These are phyloP conservation scores for Dothideomycetes sp. DNA, from an alignment of 2,329 filamentous ascomycete species.

Conservation along the genomic window DNA sequence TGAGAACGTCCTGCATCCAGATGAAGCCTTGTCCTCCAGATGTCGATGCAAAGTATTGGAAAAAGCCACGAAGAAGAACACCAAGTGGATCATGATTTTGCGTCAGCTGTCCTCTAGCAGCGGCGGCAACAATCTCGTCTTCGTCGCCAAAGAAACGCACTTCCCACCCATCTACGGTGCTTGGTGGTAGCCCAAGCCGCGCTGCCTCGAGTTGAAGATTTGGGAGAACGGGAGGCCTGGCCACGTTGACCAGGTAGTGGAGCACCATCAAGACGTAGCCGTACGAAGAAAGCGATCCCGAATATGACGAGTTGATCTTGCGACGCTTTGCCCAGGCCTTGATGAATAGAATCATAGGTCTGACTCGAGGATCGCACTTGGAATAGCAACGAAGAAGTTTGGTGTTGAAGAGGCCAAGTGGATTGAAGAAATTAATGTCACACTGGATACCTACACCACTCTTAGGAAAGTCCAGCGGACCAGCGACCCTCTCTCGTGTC, in stretches of 20 bases:
- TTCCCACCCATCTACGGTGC: conserved; percentile 43
- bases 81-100: conserved; percentile 61
- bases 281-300: conserved; percentile 78
- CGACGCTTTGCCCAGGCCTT: conserved; percentile 84
- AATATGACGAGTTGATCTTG: conserved; percentile 77
- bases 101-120: conserved; percentile 48
- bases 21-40: conserved; percentile 55
- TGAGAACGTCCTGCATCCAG: conserved; percentile 72
- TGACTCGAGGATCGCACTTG: conserved; percentile 64
- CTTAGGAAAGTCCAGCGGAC: conserved; percentile 65
- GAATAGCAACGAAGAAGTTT: conserved; percentile 74
- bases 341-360: conserved; percentile 69
- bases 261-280: conserved; percentile 88
- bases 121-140: conserved; percentile 52
- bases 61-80: conserved; percentile 68
- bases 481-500: conserved; percentile 34
- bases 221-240: conserved; percentile 67
- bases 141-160: conserved; percentile 74
- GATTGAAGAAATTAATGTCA: conserved; percentile 84
- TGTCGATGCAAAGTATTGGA: conserved; percentile 67
- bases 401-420: conserved; percentile 76
- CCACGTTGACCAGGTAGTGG: conserved; percentile 79
- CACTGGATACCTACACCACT: conserved; percentile 71
- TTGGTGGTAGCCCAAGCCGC: conserved; percentile 5
- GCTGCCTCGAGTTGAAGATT: conserved; percentile 56